Percentiles rank a stretch among this genome's conserved stretches.
Evolutionary conservation across 2,329 filamentous ascomycete species (phyloP).

Genomic region (Geoglossum cookeanum): DNA sequence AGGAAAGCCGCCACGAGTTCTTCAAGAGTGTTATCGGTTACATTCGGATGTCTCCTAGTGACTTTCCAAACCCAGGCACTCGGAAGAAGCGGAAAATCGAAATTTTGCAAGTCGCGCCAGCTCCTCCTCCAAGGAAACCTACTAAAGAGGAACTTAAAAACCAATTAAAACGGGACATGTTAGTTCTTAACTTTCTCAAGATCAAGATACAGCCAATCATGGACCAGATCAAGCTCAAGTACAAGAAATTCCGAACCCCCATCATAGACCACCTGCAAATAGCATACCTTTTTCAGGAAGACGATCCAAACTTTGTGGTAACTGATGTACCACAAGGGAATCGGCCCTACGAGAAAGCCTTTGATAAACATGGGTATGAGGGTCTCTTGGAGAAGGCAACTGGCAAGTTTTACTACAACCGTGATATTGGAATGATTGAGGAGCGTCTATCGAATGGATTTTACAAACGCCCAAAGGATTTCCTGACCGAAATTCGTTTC

Average conservation of each 20-base stretch:
- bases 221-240: conserved; percentile 85
- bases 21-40: conserved; percentile 59
- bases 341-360: conserved; percentile 61
- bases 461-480: conserved; percentile 80
- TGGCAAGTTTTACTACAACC: conserved; percentile 83
- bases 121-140: conserved; percentile 44
- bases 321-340: conserved; percentile 41
- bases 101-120: conserved; percentile 53
- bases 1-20: conserved; percentile 51
- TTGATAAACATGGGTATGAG: conserved; percentile 58
- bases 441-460: conserved; percentile 93
- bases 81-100: conserved; percentile 76
- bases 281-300: conserved; percentile 67
- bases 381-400: conserved; percentile 58
- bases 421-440: conserved; percentile 84
- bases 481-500: conserved; percentile 68
- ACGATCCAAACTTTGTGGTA: conserved; percentile 46
- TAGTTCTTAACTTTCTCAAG: conserved; percentile 73
- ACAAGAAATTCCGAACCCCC: conserved; percentile 70
- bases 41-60: conserved; percentile 56
- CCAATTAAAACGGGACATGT: conserved; percentile 64
- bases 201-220: conserved; percentile 82
- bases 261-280: conserved; percentile 58
- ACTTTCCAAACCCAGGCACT: conserved; percentile 73
- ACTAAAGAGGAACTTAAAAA: conserved; percentile 66